Conservation (phyloP, 2,329 filamentous ascomycete species). For the Graphilbum fragrans region DNA sequence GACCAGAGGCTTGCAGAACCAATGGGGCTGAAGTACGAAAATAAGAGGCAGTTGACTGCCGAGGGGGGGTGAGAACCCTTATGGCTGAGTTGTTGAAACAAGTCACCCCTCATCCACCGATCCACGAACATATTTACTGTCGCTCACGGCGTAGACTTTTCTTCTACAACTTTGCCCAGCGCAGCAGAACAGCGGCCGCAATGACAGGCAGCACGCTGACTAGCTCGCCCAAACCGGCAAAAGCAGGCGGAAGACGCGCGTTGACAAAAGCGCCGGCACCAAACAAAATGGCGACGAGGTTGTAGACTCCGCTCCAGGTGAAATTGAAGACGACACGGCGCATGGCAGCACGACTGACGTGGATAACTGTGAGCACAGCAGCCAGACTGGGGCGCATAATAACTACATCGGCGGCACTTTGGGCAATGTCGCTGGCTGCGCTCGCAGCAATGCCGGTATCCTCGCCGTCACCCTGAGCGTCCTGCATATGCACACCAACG, state of each 20-base stretch:
- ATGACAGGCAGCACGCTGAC: constrained; percentile 65
- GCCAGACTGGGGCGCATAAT: constrained; percentile 44
- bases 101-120: too few species aligned
- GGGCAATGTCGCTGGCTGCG: constrained; percentile 45
- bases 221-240: constrained; percentile 59
- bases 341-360: constrained; percentile 32
- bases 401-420: constrained; percentile 56
- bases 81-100: too few species aligned
- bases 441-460: constrained; percentile 20
- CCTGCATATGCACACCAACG: constrained; percentile 56
- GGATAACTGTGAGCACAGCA: constrained; percentile 46
- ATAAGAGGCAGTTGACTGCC: too few species aligned
- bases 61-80: too few species aligned
- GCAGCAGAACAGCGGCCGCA: too few species aligned
- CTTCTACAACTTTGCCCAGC: too few species aligned
- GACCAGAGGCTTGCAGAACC: too few species aligned
- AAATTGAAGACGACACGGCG: constrained; percentile 55
- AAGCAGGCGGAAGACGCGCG: constrained; percentile 41
- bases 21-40: too few species aligned
- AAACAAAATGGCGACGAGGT: constrained; percentile 53
- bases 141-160: too few species aligned
- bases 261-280: constrained; percentile 48
- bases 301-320: constrained; percentile 58
- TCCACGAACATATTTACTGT: too few species aligned
- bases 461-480: constrained; percentile 18